Evolutionary conservation across 306 rosid genomes (phyloP).

Genomic region (Sphenostylis stenocarpa): DNA sequence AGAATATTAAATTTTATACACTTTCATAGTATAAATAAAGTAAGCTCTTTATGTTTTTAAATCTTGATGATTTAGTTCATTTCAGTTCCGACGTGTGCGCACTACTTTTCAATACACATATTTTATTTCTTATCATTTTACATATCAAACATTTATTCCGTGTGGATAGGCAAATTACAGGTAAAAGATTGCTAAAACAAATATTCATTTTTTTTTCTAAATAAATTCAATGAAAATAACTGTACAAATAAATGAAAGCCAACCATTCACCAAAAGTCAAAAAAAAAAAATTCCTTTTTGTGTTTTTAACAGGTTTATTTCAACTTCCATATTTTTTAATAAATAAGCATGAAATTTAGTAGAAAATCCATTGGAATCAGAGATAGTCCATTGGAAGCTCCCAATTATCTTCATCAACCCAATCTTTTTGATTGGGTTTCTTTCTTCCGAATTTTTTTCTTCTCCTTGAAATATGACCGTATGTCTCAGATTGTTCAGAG

Average conservation of each 20-base stretch:
- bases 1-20: no score
- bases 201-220: not conserved
- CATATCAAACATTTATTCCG: not conserved
- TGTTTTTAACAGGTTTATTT: slow-evolving; percentile 16
- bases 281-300: not conserved
- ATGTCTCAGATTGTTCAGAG: slow-evolving; percentile 48
- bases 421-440: slow-evolving; percentile 47
- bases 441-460: slow-evolving; percentile 47
- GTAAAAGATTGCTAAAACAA: not conserved
- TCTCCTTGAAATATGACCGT: slow-evolving; percentile 39
- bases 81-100: no score
- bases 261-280: not conserved
- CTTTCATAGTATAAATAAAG: no score
- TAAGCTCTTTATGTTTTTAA: no score
- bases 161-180: not conserved
- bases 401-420: slow-evolving; percentile 67
- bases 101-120: no score
- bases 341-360: not conserved
- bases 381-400: slow-evolving; percentile 91
- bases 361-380: slow-evolving; percentile 36
- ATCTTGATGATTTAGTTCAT: no score
- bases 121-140: not conserved
- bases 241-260: slow-evolving; percentile 20
- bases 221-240: slow-evolving; percentile 6
- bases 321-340: not conserved